Conservation (phyloP, 164 flowering plant species). For the Amborella trichopoda region DNA sequence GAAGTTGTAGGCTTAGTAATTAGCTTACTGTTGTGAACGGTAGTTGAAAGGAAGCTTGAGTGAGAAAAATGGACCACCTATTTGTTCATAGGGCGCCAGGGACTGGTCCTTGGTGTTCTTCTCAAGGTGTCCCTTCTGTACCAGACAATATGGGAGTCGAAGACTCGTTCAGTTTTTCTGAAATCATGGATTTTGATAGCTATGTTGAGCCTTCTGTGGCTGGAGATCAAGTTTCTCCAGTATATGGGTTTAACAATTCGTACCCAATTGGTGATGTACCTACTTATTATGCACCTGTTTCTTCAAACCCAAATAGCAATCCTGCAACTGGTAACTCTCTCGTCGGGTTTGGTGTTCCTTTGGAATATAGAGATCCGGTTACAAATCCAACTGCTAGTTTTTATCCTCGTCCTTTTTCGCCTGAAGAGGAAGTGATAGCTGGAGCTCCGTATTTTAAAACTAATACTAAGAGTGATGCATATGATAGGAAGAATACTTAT, state of each 20-base stretch:
- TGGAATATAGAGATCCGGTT: neutral
- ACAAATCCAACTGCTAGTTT: too few species aligned
- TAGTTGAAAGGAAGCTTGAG: too few species aligned
- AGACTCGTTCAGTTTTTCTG: constrained; percentile 29
- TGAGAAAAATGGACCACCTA: too few species aligned
- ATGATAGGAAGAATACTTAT: too few species aligned
- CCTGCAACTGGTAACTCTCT: neutral
- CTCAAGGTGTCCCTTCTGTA: constrained; percentile 15
- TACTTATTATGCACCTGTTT: neutral
- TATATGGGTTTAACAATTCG: constrained; percentile 20
- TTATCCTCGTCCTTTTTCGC: too few species aligned
- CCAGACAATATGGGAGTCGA: constrained; percentile 18
- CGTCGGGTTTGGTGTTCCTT: neutral
- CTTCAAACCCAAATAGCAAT: neutral
- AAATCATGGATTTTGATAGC: constrained; percentile 41
- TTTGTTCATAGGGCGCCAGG: too few species aligned
- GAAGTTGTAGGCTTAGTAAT: too few species aligned
- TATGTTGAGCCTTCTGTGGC: constrained; percentile 32
- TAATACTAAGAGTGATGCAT: too few species aligned
- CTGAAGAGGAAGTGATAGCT: too few species aligned
- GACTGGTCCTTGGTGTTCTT: constrained; percentile 20
- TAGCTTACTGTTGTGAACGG: too few species aligned
- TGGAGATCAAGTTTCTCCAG: constrained; percentile 24
- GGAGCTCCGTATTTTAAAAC: too few species aligned
- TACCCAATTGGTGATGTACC: neutral